Base-by-base conservation (phyloP, 106 monocot species). In the Dendrobium officinale region DNA sequence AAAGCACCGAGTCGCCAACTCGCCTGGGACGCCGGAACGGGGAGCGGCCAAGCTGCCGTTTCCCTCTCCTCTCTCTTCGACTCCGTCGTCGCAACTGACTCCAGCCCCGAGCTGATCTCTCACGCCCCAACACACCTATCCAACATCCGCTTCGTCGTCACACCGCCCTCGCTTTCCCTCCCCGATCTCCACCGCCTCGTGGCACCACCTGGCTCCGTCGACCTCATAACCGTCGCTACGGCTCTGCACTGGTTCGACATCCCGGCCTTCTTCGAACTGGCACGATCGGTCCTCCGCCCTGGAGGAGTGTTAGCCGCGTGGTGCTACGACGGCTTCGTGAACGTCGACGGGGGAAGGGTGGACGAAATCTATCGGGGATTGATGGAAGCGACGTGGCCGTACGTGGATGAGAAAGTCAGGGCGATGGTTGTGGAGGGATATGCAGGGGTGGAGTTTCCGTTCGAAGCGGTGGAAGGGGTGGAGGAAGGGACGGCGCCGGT, bases 21-120 rank as follows among this genome's bases (percentile, higher is more conserved):
- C 33, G 93, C 83, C 18, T 96, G 96, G 96, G 96, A 96, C 47
- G 96, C 86, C 55, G 93, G 90, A 84, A 96, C 96, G 79, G 96
- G 91, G 42, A 93, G 81, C 87, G 96, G 96, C 42, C 93, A 96
- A 78, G 93, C 93, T 16, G 92, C 90, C 19, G 82, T 37, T 20
- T 42, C 72, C 27, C 43, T 44, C 61, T 54, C 77, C 81, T 7
- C 66, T 18, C 72, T 86, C 45, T 96, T 88, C 87, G 86, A 92
- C 41, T 29, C 66, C 4, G 92, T 97, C 9, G 80, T 92, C 9
- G 96, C 79, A 26, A 97, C 94, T 4, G 94, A 92, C 81, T 75
- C 85, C 13, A 97, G 96, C 85, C 54, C 29, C n/a, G 68, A 88
- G 72, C 96, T 94, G 77, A 88, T 92, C 10, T 59, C 81, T 55